Percentiles rank a stretch among this genome's conserved stretches.
phyloP scores from a whole-genome alignment of 257 asterid species.

The Solanum lycopersicoides region DNA sequence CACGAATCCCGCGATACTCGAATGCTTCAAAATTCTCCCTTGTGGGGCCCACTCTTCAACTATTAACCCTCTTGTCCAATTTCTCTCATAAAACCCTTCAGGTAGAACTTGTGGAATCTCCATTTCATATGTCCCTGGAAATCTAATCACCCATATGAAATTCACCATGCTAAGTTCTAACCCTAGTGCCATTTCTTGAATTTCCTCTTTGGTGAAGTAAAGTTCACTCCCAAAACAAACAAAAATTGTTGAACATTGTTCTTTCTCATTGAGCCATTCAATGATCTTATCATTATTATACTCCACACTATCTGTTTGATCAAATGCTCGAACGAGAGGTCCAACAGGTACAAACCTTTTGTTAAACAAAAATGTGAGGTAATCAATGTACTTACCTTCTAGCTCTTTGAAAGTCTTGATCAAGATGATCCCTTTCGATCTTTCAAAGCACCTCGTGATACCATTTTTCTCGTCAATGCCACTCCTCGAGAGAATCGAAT shows the following conservation, averaged over 20 bases:
- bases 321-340: constrained; percentile 23
- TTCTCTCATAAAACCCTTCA: constrained; percentile 27
- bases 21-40: constrained; percentile 27
- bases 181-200: constrained; percentile 46
- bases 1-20: constrained; percentile 44
- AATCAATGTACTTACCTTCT: constrained; percentile 49
- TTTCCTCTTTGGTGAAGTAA: constrained; percentile 36
- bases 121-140: constrained; percentile 13
- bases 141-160: constrained; percentile 55
- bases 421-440: constrained; percentile 28
- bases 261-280: constrained; percentile 43
- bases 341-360: constrained; percentile 47
- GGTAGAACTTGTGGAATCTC: constrained; percentile 20
- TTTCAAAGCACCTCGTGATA: constrained; percentile 7
- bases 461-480: constrained; percentile 4
- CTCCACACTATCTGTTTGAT: background rate
- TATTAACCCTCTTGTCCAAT: constrained; percentile 32
- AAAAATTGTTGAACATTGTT: constrained; percentile 32
- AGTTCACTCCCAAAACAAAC: constrained; percentile 58
- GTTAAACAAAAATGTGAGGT: background rate
- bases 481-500: background rate
- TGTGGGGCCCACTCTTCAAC: constrained; percentile 56
- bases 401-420: constrained; percentile 35
- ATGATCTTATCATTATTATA: background rate
- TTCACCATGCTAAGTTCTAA: constrained; percentile 39